Conservation (phyloP, 2,329 filamentous ascomycete genomes). For the Cryphonectria carpinicola region DNA sequence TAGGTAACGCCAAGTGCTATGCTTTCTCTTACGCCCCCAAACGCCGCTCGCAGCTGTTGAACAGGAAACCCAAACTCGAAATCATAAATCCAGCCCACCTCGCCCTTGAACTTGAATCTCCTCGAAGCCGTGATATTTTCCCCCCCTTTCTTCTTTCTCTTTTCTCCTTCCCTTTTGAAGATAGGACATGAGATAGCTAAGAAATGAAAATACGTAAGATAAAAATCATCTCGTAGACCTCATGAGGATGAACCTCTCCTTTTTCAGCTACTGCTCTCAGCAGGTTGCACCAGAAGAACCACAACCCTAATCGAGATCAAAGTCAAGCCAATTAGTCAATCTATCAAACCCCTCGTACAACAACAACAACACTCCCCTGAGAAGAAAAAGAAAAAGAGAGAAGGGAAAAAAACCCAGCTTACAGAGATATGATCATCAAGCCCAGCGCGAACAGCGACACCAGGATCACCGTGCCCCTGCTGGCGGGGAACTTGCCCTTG, state of each 20-base stretch:
- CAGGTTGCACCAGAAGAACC: constrained; percentile 16
- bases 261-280: neutral
- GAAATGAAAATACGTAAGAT: neutral
- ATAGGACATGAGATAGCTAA: too few species aligned
- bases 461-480: constrained; percentile 67
- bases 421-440: constrained; percentile 62
- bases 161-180: too few species aligned
- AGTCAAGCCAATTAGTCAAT: neutral
- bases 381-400: neutral
- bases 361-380: too few species aligned
- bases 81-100: neutral
- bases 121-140: neutral
- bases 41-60: constrained; percentile 2
- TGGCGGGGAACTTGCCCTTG: constrained; percentile 61
- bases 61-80: neutral
- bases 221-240: neutral
- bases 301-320: constrained; percentile 2
- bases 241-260: neutral
- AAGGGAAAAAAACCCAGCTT: neutral
- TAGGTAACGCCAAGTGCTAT: constrained; percentile 4
- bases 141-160: too few species aligned
- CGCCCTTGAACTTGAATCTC: neutral
- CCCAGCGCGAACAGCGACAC: constrained; percentile 68
- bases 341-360: neutral
- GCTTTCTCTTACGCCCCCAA: neutral